Evolutionary conservation across 176 grass and related monocot genomes (phyloP), one percentile per base, ranked within the genome.

Genomic region (Oryza nivara): DNA sequence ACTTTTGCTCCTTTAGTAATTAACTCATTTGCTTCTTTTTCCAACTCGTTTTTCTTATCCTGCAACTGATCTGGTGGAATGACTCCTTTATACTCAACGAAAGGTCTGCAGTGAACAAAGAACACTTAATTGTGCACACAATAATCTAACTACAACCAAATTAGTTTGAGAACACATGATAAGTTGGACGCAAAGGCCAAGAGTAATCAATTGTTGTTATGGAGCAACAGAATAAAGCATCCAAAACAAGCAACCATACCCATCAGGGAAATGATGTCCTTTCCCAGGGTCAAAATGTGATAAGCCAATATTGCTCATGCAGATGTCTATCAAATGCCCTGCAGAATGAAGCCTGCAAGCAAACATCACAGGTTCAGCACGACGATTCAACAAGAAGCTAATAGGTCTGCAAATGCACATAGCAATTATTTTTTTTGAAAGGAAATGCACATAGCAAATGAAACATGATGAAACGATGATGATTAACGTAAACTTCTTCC

Each of bases 261-360:
- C 91, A 89, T 95, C 93, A 28, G 80, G 86, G 74, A 98, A 98
- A 89, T 98, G 96, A 19, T 98, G 87, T 23, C 83, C 88, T 85
- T 98, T 93, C 54, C 80, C 74, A 68, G 96, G 89, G 85, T 98
- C 81, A 20, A 98, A 38, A 76, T 95, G 70, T 83, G 77, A 80
- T 36, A 92, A 80, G 36, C 88, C 91, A 36, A 89, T 22, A 49
- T 93, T 95, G 17, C 19, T 49, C 78, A 86, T 73, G 67, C 96
- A 98, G 66, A 89, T 76, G 83, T 98, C 96, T 64, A 98, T 74
- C n/a, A 98, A 90, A 95, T 98, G 93, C 0, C 96, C 93, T 12
- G 91, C 93, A 44, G 96, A 98, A 82, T 98, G 93, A 91, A 98
- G 88, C 84, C 96, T 98, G 90, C 23, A 83, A 26, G 89, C 23